Conservation (phyloP, 192 early-diverging fungal species). For the Rhizophagus clarus region DNA sequence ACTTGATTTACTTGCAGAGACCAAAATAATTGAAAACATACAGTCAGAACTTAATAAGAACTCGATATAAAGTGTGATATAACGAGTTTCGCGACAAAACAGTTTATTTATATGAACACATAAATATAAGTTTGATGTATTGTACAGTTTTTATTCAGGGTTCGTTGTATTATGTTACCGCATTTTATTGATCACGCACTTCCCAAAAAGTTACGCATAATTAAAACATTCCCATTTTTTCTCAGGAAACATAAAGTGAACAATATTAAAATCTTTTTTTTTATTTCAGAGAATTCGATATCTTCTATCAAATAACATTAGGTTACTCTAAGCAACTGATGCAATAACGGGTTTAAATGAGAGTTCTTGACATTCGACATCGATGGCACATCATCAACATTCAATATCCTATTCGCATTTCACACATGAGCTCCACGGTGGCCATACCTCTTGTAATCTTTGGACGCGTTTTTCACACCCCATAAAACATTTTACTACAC, state of each 20-base stretch:
- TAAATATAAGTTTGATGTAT: no score
- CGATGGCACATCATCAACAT: slow-evolving; percentile 13
- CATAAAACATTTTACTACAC: no score
- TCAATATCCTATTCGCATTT: slow-evolving; percentile 26
- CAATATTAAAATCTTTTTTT: neutral
- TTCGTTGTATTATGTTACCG: slow-evolving; percentile 24
- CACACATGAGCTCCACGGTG: slow-evolving; percentile 24
- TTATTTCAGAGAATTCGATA: neutral
- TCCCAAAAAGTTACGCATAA: neutral
- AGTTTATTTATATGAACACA: no score
- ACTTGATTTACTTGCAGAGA: no score
- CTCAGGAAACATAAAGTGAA: slow-evolving; percentile 20
- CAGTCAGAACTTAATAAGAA: no score
- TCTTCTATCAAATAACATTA: neutral
- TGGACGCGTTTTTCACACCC: no score
- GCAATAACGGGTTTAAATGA: slow-evolving; percentile 19
- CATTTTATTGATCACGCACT: neutral
- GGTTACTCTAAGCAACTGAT: slow-evolving; percentile 8
- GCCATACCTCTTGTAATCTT: no score
- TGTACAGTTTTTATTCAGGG: no score
- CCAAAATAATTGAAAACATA: no score
- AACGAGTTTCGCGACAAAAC: no score
- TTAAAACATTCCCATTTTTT: slow-evolving; percentile 17
- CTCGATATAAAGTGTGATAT: no score
- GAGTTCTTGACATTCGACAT: slow-evolving; percentile 4